Base-by-base conservation (phyloP, 2,329 filamentous ascomycete species). In the Fusarium austroafricanum region DNA sequence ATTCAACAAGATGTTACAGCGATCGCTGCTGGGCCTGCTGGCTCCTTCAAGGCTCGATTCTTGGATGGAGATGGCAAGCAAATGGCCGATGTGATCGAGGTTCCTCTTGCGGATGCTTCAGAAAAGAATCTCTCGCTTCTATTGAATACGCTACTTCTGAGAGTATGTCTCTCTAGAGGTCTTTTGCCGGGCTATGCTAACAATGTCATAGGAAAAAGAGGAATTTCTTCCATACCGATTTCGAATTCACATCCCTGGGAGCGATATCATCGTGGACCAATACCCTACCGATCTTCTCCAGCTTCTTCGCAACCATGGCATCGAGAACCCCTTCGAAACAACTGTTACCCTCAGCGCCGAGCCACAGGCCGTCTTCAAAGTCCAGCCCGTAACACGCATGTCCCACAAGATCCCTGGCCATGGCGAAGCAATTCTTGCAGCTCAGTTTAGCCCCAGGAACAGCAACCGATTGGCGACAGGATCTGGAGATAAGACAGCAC, bases 361-460 rank as follows among this genome's bases (percentile, higher is more conserved):
- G 74, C 95, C 96, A 0, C 95, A 99, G 79, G 93, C 95, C 21
- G 92, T 98, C 1, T 98, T 97, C 83, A 90, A 91, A 73, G 96
- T 98, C 23, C 94, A 96, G 73, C 92, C 93, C 12, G 94, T 97
- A 40, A 95, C 94, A 47, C 87, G 96, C 78, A 95, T 96, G 81
- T 92, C 94, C 9, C 92, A 94, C 63, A 90, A 90, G 54, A 96
- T 98, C 69, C 90, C 91, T 5, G 96, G 96, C 14, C 96, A 99
- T 79, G 94, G 94, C 38, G 92, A 97, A 78, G 90, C 94, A 5
- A 98, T 98, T 71, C 84, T 98, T 21, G 88, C 92, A 29, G 90
- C 92, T 4, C 89, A 94, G 38, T 98, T 97, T 79, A 96, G 92
- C 1, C 95, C 95, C 0, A 86, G 87, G 37, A 89, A 87, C 9